Evolutionary conservation across 2,329 filamentous ascomycete species (phyloP), one percentile per base, ranked within the genome.

Genomic region (Rhytidhysteron rufulum): DNA sequence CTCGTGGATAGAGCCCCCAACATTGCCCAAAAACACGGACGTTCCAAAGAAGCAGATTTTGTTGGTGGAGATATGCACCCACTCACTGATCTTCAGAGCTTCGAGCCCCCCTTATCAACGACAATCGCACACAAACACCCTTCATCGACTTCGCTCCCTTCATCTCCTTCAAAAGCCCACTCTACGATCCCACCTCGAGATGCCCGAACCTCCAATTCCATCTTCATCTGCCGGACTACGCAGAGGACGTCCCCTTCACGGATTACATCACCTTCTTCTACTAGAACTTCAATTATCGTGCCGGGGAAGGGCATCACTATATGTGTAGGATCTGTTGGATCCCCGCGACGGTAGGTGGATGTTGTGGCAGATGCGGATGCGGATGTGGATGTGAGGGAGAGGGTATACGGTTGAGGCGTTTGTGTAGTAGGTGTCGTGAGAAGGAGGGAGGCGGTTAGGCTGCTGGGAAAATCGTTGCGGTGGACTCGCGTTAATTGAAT

Each of bases 141-240:
- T 46, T 80, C 78, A 0, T 67, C 71, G 2, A 82, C 73, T 47
- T 79, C 78, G 37, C 75, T 71, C 5, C 68, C 74, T 33, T 79
- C 74, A 27, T 77, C 73, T 33, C 69, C 68, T 36, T 79, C 74
- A 34, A 69, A 65, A 1, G 75, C 68, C 72, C 77, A 81, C 2
- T 55, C 62, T 4, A 78, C 68, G 2, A 53, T 56, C 0, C 79
- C 79, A 1, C 65, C 63, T 4, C 66, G 65, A 13, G 68, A 65
- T 40, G 68, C 69, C 17, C 80, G 59, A 3, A 84, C 73, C 50
- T 83, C 80, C n/a, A 83, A 59, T 48, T 84, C 80, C 80, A 83
- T 84, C 60, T 83, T 83, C 79, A 83, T 83, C 59, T 83, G 80
- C 58, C 77, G 76, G 16, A 83, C 72, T 15, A 83, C 77, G 67